Conservation (phyloP, 2,329 filamentous ascomycete genomes). For the Ceratocystis harringtonii region DNA sequence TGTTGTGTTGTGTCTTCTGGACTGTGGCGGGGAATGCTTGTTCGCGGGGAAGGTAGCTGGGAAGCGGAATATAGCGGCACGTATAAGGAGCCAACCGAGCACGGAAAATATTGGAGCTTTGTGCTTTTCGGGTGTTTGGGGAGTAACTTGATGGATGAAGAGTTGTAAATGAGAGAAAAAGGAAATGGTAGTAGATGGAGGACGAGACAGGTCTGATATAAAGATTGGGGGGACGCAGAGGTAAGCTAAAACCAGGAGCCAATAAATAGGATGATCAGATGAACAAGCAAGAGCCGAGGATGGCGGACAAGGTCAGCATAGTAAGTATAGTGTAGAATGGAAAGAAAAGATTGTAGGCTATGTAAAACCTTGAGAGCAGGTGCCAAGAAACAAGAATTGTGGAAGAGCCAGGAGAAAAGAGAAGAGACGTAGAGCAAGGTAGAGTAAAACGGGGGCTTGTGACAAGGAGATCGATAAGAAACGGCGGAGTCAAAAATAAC, state of each 20-base stretch:
- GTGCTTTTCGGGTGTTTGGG: background rate
- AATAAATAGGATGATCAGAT: background rate
- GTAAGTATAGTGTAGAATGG: background rate
- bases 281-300: background rate
- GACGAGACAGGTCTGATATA: background rate
- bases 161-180: background rate
- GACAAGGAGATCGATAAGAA: slow-evolving; percentile 6
- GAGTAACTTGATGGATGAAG: background rate
- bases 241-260: background rate
- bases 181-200: background rate
- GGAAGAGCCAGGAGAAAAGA: slow-evolving; percentile 8
- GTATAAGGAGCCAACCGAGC: background rate
- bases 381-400: slow-evolving; percentile 5
- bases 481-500: slow-evolving; percentile 4
- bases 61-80: background rate
- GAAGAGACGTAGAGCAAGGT: background rate
- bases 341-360: background rate
- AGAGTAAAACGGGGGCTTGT: slow-evolving; percentile 2
- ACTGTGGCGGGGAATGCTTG: background rate
- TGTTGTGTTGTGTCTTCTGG: background rate
- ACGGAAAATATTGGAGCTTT: background rate
- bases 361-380: background rate
- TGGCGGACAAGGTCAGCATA: background rate
- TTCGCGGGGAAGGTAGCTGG: background rate
- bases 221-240: background rate